Evolutionary conservation across 2,329 filamentous ascomycete genomes (phyloP), one percentile per base, ranked within the genome.

Genomic region (Elsinoe australis): DNA sequence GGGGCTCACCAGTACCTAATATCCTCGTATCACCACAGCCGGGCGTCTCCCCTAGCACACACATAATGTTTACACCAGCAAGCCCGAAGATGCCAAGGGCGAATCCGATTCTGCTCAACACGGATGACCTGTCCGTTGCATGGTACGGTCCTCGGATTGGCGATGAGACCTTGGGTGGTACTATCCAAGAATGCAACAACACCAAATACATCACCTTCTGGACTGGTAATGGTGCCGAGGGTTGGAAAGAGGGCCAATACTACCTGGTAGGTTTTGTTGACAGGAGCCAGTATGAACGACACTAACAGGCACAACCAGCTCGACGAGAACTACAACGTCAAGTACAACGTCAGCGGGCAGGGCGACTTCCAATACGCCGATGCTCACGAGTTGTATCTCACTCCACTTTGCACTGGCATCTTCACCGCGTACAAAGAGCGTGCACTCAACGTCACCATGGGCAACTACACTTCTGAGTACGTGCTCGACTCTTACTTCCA

Each of bases 401-500:
- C 68, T 0, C 47, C 58, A 0, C 56, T 67, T 5, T 63, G 63
- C 28, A 69, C 66, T 0, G 67, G 66, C 18, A 60, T 74, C 29
- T 59, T 73, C 52, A 68, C 68, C 3, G 66, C 67, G 7, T 73
- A 72, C 55, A 62, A 65, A 53, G 8, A 60, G 55, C 5, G 52
- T 60, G 24, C 56, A 54, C 14, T 57, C 2, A 69, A 64, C 36
- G 62, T 60, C 58, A 42, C 49, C 50, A 8, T 33, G 2, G 54
- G 56, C 26, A 54, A 45, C 50, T 48, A 54, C 22, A 50, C 54
- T 15, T 49, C 63, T 26, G 67, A 66, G n/a, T 71, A 64, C 57
- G 58, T 72, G 7, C 64, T 66, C 52, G 69, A 73, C 41, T 64
- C 63, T 22, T 50, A 67, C 12, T 68, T 72, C 51, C 68, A 73